These are phyloP conservation scores for Apiotrichum montevideense DNA, from an alignment of 1,284 basidiomycete genomes.

Conservation along the genomic window DNA sequence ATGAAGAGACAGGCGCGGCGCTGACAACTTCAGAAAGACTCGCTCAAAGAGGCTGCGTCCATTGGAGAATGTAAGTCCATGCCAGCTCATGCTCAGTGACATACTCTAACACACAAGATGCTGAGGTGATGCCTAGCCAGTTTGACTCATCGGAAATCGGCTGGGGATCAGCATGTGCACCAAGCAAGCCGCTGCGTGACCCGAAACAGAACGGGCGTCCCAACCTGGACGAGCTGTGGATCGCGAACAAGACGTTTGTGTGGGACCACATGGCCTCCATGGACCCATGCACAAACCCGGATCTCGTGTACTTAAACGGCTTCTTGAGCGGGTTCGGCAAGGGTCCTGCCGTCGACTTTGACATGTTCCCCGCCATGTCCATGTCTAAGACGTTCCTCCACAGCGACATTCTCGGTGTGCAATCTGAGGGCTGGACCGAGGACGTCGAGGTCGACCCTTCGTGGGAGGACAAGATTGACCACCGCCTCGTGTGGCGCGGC, in stretches of 20 bases:
- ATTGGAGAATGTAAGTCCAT: slow-evolving; percentile 38
- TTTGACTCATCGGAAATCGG: slow-evolving; percentile 38
- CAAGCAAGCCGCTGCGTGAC: slow-evolving; percentile 35
- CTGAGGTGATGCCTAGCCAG: slow-evolving; percentile 15
- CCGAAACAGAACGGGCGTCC: slow-evolving; percentile 18
- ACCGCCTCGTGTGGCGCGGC: slow-evolving; percentile 60
- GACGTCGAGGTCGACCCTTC: slow-evolving; percentile 50
- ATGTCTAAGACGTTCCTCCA: slow-evolving; percentile 56
- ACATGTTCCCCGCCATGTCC: slow-evolving; percentile 53
- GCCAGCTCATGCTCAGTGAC: neutral
- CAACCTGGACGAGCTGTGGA: slow-evolving; percentile 30
- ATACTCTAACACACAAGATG: slow-evolving; percentile 28
- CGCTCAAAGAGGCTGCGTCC: slow-evolving; percentile 31
- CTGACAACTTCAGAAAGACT: slow-evolving; percentile 23
- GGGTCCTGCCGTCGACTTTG: slow-evolving; percentile 53
- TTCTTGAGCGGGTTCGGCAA: slow-evolving; percentile 52
- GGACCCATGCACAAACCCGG: slow-evolving; percentile 58
- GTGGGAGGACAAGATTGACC: slow-evolving; percentile 57
- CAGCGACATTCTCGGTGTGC: slow-evolving; percentile 58
- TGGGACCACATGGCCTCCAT: slow-evolving; percentile 50
- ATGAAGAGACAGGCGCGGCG: neutral
- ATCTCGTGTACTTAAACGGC: slow-evolving; percentile 53
- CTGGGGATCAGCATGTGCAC: slow-evolving; percentile 42
- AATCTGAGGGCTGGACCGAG: slow-evolving; percentile 46
- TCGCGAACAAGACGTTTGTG: slow-evolving; percentile 28